phyloP scores from a whole-genome alignment of 2,329 filamentous ascomycete species.

The Zasmidium cellare region DNA sequence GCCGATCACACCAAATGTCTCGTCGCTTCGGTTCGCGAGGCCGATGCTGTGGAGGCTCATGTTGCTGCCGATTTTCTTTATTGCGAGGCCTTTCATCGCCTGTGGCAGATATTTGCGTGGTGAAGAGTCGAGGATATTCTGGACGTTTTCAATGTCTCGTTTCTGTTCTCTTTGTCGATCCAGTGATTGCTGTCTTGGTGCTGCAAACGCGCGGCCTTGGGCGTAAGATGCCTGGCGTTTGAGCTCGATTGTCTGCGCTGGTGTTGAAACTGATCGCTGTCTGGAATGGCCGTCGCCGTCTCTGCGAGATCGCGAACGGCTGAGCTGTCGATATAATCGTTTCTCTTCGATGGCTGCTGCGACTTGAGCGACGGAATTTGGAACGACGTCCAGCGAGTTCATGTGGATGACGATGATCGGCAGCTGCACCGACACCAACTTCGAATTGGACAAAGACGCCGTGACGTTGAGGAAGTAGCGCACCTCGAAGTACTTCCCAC shows the following conservation, averaged over 20 bases:
- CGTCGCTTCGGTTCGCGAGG: conserved; percentile 20
- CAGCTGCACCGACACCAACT: conserved; percentile 54
- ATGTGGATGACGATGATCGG: conserved; percentile 59
- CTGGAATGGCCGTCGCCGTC: conserved; percentile 12
- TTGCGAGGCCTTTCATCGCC: conserved; percentile 14
- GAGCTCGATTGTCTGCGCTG: conserved; percentile 23
- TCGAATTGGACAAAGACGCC: conserved; percentile 47
- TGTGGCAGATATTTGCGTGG: conserved; percentile 42
- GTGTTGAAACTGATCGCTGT: conserved; percentile 30
- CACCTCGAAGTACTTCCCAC: conserved; percentile 58
- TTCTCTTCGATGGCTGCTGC: conserved; percentile 57
- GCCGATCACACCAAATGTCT: conserved; percentile 19
- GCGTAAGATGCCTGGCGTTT: conserved; percentile 40
- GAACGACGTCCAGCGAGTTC: conserved; percentile 58
- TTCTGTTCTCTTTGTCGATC: conserved; percentile 45
- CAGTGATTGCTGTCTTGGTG: conserved; percentile 52
- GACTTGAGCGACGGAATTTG: conserved; percentile 57
- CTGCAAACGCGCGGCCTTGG: conserved; percentile 55
- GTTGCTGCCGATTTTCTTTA: conserved; percentile 27
- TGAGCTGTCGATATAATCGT: conserved; percentile 22
- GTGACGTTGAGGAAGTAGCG: conserved; percentile 56
- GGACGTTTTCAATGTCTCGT: conserved; percentile 44
- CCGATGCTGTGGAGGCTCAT: conserved; percentile 26
- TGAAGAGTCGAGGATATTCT: conserved; percentile 43
- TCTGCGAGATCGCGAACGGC: conserved; percentile 12